Evolutionary conservation across 805 yeast species (phyloP).

Genomic region (Candida fluviatilis): DNA sequence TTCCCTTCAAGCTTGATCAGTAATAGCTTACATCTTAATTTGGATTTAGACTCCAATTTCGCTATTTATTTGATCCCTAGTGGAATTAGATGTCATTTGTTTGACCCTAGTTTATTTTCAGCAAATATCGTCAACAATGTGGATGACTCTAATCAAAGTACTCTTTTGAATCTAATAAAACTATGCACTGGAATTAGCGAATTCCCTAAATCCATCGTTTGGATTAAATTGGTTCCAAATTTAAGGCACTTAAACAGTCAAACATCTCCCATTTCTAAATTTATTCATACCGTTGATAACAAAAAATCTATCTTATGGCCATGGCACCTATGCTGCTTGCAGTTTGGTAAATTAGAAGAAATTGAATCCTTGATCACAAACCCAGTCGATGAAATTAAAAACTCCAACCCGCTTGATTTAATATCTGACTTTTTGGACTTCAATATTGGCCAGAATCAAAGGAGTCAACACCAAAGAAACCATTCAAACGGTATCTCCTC

Average conservation of each 20-base stretch:
- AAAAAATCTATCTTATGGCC: slow-evolving; percentile 71
- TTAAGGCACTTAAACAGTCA: slow-evolving; percentile 64
- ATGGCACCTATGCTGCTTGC: slow-evolving; percentile 57
- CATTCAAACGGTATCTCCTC: slow-evolving; percentile 12
- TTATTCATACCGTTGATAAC: slow-evolving; percentile 49
- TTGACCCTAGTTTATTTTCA: slow-evolving; percentile 19
- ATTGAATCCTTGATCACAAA: slow-evolving; percentile 14
- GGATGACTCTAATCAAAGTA: slow-evolving; percentile 16
- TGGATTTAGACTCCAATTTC: slow-evolving; percentile 16
- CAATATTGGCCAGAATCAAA: slow-evolving; percentile 19
- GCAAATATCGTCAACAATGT: slow-evolving; percentile 19
- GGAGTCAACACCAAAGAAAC: slow-evolving; percentile 6
- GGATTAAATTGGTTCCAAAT: slow-evolving; percentile 71
- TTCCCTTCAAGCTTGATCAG: slow-evolving; percentile 19
- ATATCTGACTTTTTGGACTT: slow-evolving; percentile 35
- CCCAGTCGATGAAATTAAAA: background rate
- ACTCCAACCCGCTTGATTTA: slow-evolving; percentile 27
- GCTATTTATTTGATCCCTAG: slow-evolving; percentile 39
- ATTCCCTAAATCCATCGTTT: slow-evolving; percentile 24
- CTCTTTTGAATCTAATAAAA: slow-evolving; percentile 27
- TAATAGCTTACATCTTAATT: slow-evolving; percentile 8
- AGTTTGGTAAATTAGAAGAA: slow-evolving; percentile 35
- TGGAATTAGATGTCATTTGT: slow-evolving; percentile 41
- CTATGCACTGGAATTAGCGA: slow-evolving; percentile 32
- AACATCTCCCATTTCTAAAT: slow-evolving; percentile 58